Conservation (phyloP, 2,329 filamentous ascomycete genomes). For the Apiospora aurea region DNA sequence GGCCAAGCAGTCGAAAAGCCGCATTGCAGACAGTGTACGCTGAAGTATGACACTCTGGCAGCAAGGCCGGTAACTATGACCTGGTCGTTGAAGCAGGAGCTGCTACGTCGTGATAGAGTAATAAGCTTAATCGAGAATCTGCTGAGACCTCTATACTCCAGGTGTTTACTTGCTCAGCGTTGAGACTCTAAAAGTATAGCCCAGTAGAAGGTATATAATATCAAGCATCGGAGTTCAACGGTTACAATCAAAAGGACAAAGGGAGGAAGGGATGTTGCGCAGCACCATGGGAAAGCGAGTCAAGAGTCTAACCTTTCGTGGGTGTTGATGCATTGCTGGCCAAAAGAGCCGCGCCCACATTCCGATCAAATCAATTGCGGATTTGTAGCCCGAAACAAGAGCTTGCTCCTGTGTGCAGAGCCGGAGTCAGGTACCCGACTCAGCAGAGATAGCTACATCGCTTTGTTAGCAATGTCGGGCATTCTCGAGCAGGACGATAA, state of each 20-base stretch:
- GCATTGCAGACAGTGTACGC: not conserved
- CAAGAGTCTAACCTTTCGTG: conserved; percentile 9
- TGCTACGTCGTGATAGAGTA: conserved; percentile 8
- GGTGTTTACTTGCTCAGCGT: not conserved
- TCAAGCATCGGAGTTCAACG: not conserved
- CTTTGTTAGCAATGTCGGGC: not conserved
- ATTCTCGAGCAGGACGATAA: not conserved
- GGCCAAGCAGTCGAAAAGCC: not conserved
- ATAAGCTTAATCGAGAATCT: conserved; percentile 13
- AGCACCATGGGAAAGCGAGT: not conserved
- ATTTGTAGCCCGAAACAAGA: conserved; percentile 19
- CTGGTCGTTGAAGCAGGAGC: not conserved
- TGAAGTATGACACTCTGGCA: not conserved
- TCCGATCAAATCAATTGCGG: not conserved
- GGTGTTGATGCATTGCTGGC: conserved; percentile 7
- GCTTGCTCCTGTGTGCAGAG: conserved; percentile 8
- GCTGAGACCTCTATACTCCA: not conserved
- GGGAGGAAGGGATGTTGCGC: not conserved
- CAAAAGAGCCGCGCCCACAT: conserved; percentile 17
- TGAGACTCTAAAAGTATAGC: not conserved
- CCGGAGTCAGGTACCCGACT: conserved; percentile 7
- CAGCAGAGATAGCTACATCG: not conserved
- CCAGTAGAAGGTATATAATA: not conserved
- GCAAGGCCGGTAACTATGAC: not conserved
- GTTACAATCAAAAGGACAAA: not conserved